Conservation (phyloP, 208 protist genomes). For the Willaertia magna region DNA sequence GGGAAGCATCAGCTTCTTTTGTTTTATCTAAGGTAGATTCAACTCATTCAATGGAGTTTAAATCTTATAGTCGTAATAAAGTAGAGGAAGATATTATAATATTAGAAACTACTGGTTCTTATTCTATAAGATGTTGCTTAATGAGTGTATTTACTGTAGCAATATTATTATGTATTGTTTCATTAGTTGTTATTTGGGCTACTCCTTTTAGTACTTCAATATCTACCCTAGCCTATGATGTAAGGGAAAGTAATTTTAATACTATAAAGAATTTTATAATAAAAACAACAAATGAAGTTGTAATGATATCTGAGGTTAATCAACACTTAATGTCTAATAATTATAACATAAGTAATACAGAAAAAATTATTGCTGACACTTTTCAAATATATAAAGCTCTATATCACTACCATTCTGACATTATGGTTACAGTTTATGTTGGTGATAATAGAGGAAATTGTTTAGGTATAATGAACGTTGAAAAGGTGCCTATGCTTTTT, state of each 20-base stretch:
- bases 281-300: background rate
- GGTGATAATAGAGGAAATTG: background rate
- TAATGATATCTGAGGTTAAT: background rate
- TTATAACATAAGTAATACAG: background rate
- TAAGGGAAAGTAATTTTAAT: background rate
- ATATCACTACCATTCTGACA: background rate
- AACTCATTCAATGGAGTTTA: too few relatives aligned
- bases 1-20: too few relatives aligned
- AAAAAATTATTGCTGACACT: background rate
- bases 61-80: too few relatives aligned
- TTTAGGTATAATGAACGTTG: background rate
- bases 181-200: background rate
- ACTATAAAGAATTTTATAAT: background rate
- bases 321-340: background rate
- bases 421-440: background rate
- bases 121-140: too few relatives aligned
- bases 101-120: too few relatives aligned
- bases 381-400: background rate
- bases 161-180: background rate
- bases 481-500: background rate
- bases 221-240: background rate
- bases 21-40: too few relatives aligned
- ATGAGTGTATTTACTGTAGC: too few relatives aligned
- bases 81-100: too few relatives aligned
- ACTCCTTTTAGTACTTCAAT: background rate